Base-by-base conservation (phyloP, 1,284 basidiomycete species). In the Rhizoctonia solani region DNA sequence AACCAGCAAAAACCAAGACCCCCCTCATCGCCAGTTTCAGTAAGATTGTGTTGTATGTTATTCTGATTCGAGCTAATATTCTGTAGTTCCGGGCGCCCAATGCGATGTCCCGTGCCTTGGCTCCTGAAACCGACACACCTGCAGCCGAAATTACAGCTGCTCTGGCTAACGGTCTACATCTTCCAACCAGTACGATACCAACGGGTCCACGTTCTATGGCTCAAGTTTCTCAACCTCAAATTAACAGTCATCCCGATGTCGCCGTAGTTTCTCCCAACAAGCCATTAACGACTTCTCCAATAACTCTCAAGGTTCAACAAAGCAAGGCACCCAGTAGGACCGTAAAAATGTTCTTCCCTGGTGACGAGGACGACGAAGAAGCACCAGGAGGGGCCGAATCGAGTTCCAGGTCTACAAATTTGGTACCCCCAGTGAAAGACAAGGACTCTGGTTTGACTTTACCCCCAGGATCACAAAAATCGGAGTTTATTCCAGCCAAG, bases 321-420 rank as follows among this genome's bases (percentile, higher is more conserved):
- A 66, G 44, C 21, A 66, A 69, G 55, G 66, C 61, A n/a, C 61
- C 50, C 37, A 67, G 50, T 61, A 65, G 53, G 41, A 58, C 69
- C 11, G 69, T 77, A 41, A 74, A 74, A 63, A 72, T 72, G 63
- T 77, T 76, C 59, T 77, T 77, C 67, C 74, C 76, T n/a, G 73
- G 66, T 9, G 75, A 76, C 21, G 75, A 75, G 16, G 75, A 76
- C 2, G 75, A 75, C 19, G 68, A 66, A 14, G 71, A 69, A 2
- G 30, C 53, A 21, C 2, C 32, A 9, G 25, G 32, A n/a, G 55
- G 21, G 27, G 14, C 16, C 13, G 56, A 65, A 14, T 11, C 58
- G 19, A 30, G 44, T n/a, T 39, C 58, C 39, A 69, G 61, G 19
- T 30, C 65, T 13, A 30, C 50, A 34, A 66, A 66, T 34, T 54